These are phyloP conservation scores for Parastagonospora nodorum DNA, from an alignment of 2,329 filamentous ascomycete species.

Conservation along the genomic window DNA sequence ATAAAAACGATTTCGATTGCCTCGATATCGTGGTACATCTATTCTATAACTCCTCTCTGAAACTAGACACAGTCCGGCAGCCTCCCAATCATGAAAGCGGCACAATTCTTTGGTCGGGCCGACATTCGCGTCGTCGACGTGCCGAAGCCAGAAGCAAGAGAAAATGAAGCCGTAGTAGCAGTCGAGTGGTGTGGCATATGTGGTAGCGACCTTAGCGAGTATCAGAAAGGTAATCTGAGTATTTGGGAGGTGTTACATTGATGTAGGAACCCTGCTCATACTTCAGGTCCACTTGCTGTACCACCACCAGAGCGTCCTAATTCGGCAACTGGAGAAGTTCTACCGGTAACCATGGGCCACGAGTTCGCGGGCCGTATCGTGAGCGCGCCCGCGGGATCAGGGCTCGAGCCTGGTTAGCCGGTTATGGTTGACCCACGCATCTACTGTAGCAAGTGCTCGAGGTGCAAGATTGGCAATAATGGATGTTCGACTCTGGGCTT, in stretches of 20 bases:
- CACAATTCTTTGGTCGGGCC: slow-evolving; percentile 30
- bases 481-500: slow-evolving; percentile 30
- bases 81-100: slow-evolving; percentile 34
- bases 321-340: slow-evolving; percentile 18
- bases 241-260: neutral
- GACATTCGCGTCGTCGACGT: slow-evolving; percentile 36
- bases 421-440: slow-evolving; percentile 39
- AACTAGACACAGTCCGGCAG: no score
- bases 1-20: no score
- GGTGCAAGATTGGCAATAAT: slow-evolving; percentile 21
- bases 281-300: slow-evolving; percentile 19
- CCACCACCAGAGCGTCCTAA: slow-evolving; percentile 24
- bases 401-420: slow-evolving; percentile 27
- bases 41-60: no score
- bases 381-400: slow-evolving; percentile 19
- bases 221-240: slow-evolving; percentile 23
- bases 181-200: slow-evolving; percentile 41
- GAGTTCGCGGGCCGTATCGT: slow-evolving; percentile 37
- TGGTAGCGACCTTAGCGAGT: slow-evolving; percentile 37
- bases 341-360: slow-evolving; percentile 39
- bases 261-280: neutral
- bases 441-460: slow-evolving; percentile 30
- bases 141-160: slow-evolving; percentile 22
- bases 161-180: slow-evolving; percentile 31
- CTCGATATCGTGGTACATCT: no score